Conservation (phyloP, 2,329 filamentous ascomycete genomes). For the Alternaria sp. region DNA sequence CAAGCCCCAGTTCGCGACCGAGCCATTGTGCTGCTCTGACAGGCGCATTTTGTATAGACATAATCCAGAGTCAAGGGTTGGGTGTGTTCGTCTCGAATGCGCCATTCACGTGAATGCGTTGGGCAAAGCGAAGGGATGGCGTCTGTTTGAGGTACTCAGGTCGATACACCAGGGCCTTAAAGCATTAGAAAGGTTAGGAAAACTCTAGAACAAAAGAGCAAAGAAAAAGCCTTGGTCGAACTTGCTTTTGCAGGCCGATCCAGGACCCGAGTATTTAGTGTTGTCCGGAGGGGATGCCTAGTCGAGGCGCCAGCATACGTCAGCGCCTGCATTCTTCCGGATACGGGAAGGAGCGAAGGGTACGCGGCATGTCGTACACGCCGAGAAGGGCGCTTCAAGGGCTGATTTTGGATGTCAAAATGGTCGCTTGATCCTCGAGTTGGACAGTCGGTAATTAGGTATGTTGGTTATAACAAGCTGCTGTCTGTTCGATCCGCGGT, state of each 20-base stretch:
- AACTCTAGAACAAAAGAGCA: neutral
- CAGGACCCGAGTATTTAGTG: constrained; percentile 1
- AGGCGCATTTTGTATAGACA: constrained; percentile 21
- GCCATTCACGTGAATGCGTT: constrained; percentile 11
- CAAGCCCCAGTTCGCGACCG: constrained; percentile 39
- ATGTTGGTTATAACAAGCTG: neutral
- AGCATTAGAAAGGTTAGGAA: neutral
- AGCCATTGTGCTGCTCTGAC: constrained; percentile 30
- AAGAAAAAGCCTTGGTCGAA: neutral
- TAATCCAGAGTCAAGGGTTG: constrained; percentile 9
- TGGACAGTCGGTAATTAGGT: neutral
- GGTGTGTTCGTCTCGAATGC: neutral
- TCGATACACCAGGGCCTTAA: neutral
- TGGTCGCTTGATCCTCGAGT: neutral
- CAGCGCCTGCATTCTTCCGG: constrained; percentile 15
- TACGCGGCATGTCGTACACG: constrained; percentile 5
- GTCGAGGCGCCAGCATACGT: constrained; percentile 15
- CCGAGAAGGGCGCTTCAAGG: constrained; percentile 3
- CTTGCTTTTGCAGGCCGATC: constrained; percentile 17
- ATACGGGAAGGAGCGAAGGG: constrained; percentile 11
- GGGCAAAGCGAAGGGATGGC: neutral
- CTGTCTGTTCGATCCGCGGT: neutral
- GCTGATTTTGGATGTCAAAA: neutral
- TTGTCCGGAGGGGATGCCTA: constrained; percentile 20
- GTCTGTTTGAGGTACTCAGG: neutral